Evolutionary conservation across 2,329 filamentous ascomycete genomes (phyloP).

Genomic region (Paraphaeosphaeria minitans): DNA sequence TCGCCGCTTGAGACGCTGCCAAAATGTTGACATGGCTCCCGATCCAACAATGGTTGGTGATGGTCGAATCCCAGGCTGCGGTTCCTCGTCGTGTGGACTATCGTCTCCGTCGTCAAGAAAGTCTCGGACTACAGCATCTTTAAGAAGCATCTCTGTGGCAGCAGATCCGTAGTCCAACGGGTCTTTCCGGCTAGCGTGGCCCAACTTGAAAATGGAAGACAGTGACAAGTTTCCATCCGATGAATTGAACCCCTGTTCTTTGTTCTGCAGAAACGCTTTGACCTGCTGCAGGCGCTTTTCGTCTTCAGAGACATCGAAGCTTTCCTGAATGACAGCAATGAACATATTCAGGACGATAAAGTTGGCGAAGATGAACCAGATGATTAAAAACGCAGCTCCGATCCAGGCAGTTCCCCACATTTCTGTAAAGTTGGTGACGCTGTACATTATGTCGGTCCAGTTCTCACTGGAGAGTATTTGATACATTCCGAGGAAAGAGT

Average conservation of each 20-base stretch:
- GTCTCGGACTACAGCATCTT: slow-evolving; percentile 92
- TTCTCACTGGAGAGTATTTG: slow-evolving; percentile 95
- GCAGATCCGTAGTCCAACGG: slow-evolving; percentile 90
- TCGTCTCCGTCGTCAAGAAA: slow-evolving; percentile 71
- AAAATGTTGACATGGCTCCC: slow-evolving; percentile 64
- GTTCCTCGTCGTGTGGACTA: slow-evolving; percentile 35
- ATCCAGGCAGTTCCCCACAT: slow-evolving; percentile 82
- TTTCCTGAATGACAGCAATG: slow-evolving; percentile 99
- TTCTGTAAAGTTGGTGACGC: slow-evolving; percentile 72
- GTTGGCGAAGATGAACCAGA: slow-evolving; percentile 95
- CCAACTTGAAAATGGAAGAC: slow-evolving; percentile 65
- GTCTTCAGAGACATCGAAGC: slow-evolving; percentile 97
- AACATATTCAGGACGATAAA: slow-evolving; percentile 99
- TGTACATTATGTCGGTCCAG: slow-evolving; percentile 89
- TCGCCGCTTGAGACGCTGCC: slow-evolving; percentile 63
- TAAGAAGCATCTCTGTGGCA: slow-evolving; percentile 93
- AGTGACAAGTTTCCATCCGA: slow-evolving; percentile 75
- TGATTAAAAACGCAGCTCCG: slow-evolving; percentile 84
- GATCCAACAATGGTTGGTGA: slow-evolving; percentile 57
- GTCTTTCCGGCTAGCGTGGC: slow-evolving; percentile 70
- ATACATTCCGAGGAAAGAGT: slow-evolving; percentile 97
- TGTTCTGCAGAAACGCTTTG: slow-evolving; percentile 89
- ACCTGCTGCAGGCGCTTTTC: slow-evolving; percentile 97
- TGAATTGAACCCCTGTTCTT: slow-evolving; percentile 74
- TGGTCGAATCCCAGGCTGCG: slow-evolving; percentile 43